These are phyloP conservation scores for Nidularia sp. DNA, from an alignment of 768 basidiomycete genomes.

Conservation along the genomic window DNA sequence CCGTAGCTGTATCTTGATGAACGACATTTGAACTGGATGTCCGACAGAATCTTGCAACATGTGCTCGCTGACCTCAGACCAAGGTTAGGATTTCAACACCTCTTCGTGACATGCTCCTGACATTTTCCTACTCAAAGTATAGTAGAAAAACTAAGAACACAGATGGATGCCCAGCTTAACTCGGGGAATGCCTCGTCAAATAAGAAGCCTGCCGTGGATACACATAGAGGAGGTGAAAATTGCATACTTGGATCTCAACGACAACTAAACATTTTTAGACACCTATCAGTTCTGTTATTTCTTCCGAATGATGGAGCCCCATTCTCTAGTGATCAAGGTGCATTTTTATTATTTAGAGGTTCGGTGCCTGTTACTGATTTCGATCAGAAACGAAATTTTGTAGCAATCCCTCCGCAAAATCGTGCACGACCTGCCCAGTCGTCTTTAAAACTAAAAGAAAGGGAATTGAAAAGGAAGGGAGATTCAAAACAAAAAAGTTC, in stretches of 20 bases:
- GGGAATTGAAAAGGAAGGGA: neutral
- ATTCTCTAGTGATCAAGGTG: constrained; percentile 81
- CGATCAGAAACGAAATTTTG: constrained; percentile 32
- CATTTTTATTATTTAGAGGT: constrained; percentile 3
- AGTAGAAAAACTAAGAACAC: constrained; percentile 59
- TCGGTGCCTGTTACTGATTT: neutral
- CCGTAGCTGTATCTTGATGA: constrained; percentile 81
- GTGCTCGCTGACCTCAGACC: constrained; percentile 79
- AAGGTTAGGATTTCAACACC: constrained; percentile 33
- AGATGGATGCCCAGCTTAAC: constrained; percentile 42
- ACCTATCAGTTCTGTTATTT: constrained; percentile 92
- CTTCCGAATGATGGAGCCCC: constrained; percentile 76
- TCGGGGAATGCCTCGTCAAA: constrained; percentile 39
- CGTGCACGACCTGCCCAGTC: constrained; percentile 6
- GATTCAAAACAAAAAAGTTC: neutral
- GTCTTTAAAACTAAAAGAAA: constrained; percentile 4
- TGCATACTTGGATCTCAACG: neutral
- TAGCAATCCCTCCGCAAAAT: constrained; percentile 20
- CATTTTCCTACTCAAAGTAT: constrained; percentile 35
- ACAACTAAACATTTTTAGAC: constrained; percentile 37
- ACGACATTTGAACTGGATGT: constrained; percentile 88
- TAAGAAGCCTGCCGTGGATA: constrained; percentile 67
- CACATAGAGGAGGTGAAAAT: constrained; percentile 74
- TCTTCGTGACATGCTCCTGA: neutral
- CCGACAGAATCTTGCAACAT: constrained; percentile 71